Conservation (phyloP, 768 basidiomycete genomes). For the Termitomyces eurrhizus region DNA sequence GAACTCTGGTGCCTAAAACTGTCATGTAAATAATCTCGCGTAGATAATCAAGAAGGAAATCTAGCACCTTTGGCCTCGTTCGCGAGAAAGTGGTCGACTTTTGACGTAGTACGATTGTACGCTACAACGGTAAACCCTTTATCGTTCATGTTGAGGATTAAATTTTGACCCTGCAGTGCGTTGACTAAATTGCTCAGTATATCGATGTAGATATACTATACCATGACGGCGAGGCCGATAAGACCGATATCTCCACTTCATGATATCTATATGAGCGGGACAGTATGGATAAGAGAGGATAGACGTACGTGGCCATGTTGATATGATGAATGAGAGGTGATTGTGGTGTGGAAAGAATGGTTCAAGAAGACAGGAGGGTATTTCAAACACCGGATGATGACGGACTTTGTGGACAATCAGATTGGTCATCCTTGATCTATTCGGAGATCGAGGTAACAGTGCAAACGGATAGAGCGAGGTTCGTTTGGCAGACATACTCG, state of each 20-base stretch:
- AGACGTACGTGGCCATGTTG: slow-evolving; percentile 42
- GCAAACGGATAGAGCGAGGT: background rate
- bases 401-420: slow-evolving; percentile 20
- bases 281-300: background rate
- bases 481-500: background rate
- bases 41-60: slow-evolving; percentile 17
- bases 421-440: slow-evolving; percentile 24
- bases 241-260: slow-evolving; percentile 94
- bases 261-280: slow-evolving; percentile 15
- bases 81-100: slow-evolving; percentile 92
- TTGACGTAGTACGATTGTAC: slow-evolving; percentile 95
- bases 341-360: slow-evolving; percentile 29
- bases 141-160: slow-evolving; percentile 99
- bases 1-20: slow-evolving; percentile 81
- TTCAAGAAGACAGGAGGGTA: slow-evolving; percentile 20
- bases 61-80: slow-evolving; percentile 96
- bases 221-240: slow-evolving; percentile 99
- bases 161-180: slow-evolving; percentile 77
- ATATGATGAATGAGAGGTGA: slow-evolving; percentile 33
- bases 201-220: slow-evolving; percentile 30
- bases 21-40: slow-evolving; percentile 10
- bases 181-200: slow-evolving; percentile 16
- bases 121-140: slow-evolving; percentile 98
- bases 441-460: slow-evolving; percentile 8
- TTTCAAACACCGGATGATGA: slow-evolving; percentile 22